phyloP scores from a whole-genome alignment of 2,329 filamentous ascomycete species.

The Cylindrodendrum hubeiense region DNA sequence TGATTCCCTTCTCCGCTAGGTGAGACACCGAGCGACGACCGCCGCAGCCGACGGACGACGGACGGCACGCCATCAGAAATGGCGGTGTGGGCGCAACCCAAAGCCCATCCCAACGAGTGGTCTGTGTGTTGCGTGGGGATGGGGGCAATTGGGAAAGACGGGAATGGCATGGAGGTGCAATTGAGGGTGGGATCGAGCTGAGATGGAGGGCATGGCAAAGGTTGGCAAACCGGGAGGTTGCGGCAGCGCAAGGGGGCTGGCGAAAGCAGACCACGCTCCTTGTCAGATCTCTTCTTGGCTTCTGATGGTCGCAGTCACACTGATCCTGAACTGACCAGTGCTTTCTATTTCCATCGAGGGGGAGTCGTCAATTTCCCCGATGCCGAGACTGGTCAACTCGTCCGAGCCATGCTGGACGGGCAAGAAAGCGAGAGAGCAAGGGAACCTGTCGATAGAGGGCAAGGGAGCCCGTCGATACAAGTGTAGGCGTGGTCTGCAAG shows the following conservation, averaged over 20 bases:
- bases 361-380: slow-evolving; percentile 16
- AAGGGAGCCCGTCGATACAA: slow-evolving; percentile 4
- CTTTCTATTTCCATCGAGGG: slow-evolving; percentile 18
- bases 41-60: slow-evolving; percentile 35
- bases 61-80: slow-evolving; percentile 35
- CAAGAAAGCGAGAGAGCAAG: slow-evolving; percentile 12
- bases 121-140: slow-evolving; percentile 36
- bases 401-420: slow-evolving; percentile 19
- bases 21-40: slow-evolving; percentile 38
- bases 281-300: slow-evolving; percentile 14
- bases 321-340: slow-evolving; percentile 10
- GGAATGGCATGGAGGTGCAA: slow-evolving; percentile 13
- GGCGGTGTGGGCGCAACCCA: slow-evolving; percentile 38
- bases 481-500: slow-evolving; percentile 24
- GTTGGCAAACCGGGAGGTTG: slow-evolving; percentile 2
- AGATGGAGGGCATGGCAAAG: slow-evolving; percentile 4
- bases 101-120: slow-evolving; percentile 34
- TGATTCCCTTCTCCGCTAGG: slow-evolving; percentile 33
- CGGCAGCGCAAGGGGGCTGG: slow-evolving; percentile 8
- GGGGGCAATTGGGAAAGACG: slow-evolving; percentile 17
- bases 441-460: slow-evolving; percentile 11
- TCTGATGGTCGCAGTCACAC: slow-evolving; percentile 1
- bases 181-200: slow-evolving; percentile 14
- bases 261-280: slow-evolving; percentile 14
- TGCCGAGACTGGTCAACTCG: slow-evolving; percentile 28